phyloP scores from a whole-genome alignment of 2,329 filamentous ascomycete genomes.

The Xylaria sp. region DNA sequence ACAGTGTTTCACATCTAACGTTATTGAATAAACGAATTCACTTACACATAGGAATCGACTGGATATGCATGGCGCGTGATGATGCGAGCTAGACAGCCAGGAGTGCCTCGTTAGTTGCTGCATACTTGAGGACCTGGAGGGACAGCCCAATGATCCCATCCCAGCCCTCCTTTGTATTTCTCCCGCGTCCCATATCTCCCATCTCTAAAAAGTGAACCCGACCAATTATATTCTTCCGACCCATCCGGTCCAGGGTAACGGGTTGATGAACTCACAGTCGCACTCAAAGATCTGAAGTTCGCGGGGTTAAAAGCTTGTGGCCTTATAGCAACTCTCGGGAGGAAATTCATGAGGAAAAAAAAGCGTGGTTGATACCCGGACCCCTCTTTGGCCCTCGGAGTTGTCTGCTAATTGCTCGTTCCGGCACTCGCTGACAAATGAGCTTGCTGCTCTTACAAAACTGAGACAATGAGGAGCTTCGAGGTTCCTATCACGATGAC shows the following conservation, averaged over 20 bases:
- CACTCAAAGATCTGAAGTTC: slow-evolving; percentile 46
- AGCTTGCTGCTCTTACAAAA: slow-evolving; percentile 10
- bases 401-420: slow-evolving; percentile 11
- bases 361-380: slow-evolving; percentile 3
- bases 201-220: background rate
- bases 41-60: slow-evolving; percentile 90
- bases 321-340: slow-evolving; percentile 51
- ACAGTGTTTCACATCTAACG: slow-evolving; percentile 24
- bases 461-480: slow-evolving; percentile 25
- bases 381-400: slow-evolving; percentile 15
- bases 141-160: background rate
- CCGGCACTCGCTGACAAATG: slow-evolving; percentile 42
- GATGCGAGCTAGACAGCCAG: slow-evolving; percentile 45
- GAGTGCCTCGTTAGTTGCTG: slow-evolving; percentile 23
- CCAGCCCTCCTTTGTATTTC: background rate
- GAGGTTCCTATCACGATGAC: slow-evolving; percentile 38
- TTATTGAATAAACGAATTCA: slow-evolving; percentile 35
- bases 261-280: slow-evolving; percentile 45
- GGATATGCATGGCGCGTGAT: slow-evolving; percentile 78
- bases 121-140: slow-evolving; percentile 18
- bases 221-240: slow-evolving; percentile 15
- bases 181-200: background rate
- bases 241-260: slow-evolving; percentile 12
- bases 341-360: slow-evolving; percentile 54
- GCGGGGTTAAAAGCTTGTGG: slow-evolving; percentile 47